phyloP scores from a whole-genome alignment of 345 rosid species.

The Litchi chinensis region DNA sequence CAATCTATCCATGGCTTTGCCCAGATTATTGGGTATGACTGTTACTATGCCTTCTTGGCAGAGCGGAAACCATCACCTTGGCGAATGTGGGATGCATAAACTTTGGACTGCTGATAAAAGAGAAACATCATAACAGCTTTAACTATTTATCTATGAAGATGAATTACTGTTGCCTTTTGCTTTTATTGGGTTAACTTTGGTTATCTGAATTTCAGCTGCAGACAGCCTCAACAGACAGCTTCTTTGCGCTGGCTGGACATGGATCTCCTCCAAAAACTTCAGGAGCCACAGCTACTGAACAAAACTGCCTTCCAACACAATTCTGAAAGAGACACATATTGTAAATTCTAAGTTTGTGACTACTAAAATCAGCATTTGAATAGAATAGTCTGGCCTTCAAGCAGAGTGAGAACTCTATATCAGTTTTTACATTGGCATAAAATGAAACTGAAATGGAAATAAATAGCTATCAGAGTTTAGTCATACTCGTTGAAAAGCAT shows the following conservation, averaged over 20 bases:
- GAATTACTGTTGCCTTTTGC: conserved; percentile 13
- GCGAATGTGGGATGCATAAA: conserved; percentile 1
- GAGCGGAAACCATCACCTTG: conserved; percentile 4
- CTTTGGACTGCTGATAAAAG: conserved; percentile 1
- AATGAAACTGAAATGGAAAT: too few species aligned
- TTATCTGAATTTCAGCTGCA: conserved; percentile 37
- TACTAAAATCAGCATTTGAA: background rate
- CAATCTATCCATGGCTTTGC: conserved; percentile 30
- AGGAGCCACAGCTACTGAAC: conserved; percentile 55
- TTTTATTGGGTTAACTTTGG: background rate
- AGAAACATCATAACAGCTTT: background rate
- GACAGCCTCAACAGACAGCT: conserved; percentile 63
- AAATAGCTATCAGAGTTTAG: background rate
- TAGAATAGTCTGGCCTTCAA: background rate
- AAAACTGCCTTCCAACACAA: conserved; percentile 55
- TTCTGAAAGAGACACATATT: conserved; percentile 40
- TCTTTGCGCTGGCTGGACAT: conserved; percentile 49
- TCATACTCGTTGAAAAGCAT: conserved; percentile 41
- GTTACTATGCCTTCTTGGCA: background rate
- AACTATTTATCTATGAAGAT: conserved; percentile 18
- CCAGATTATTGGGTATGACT: background rate
- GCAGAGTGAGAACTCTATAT: background rate
- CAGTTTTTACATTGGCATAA: background rate
- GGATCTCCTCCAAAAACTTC: conserved; percentile 72
- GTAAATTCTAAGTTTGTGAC: background rate